phyloP scores from a whole-genome alignment of 805 yeast species.

The Suhomyces emberorum region DNA sequence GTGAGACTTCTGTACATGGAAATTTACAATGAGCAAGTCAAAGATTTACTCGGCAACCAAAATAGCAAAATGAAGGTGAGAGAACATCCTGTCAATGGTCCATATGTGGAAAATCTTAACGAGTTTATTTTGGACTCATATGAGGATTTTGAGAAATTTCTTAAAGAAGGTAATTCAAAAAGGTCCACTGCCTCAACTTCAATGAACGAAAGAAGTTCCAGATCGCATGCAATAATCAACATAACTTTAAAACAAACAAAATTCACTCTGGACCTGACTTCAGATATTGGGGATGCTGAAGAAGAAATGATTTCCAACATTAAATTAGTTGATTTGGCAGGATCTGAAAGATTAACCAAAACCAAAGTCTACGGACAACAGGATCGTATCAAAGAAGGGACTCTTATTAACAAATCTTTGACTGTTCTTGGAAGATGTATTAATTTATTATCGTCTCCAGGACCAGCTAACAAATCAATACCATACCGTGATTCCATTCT shows the following conservation, averaged over 20 bases:
- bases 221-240: constrained; percentile 80
- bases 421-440: constrained; percentile 75
- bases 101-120: constrained; percentile 65
- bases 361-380: constrained; percentile 57
- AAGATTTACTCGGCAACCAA: constrained; percentile 49
- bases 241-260: constrained; percentile 57
- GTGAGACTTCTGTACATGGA: constrained; percentile 62
- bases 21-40: constrained; percentile 73
- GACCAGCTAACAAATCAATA: constrained; percentile 26
- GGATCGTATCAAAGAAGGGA: constrained; percentile 67
- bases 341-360: constrained; percentile 68
- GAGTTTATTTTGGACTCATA: constrained; percentile 51
- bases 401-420: constrained; percentile 72
- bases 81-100: constrained; percentile 64
- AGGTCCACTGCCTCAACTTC: constrained; percentile 72
- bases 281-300: constrained; percentile 34
- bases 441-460: constrained; percentile 34
- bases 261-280: constrained; percentile 23
- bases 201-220: constrained; percentile 68
- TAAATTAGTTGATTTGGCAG: constrained; percentile 76
- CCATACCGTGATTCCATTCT: constrained; percentile 75
- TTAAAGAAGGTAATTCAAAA: constrained; percentile 50
- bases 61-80: constrained; percentile 47
- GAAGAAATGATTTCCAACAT: constrained; percentile 57
- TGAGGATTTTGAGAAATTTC: constrained; percentile 44